A percentile compares a stretch with the other conserved stretches of the same genome.
Conservation (phyloP, 805 yeast genomes). For the Kregervanrija delftensis region DNA sequence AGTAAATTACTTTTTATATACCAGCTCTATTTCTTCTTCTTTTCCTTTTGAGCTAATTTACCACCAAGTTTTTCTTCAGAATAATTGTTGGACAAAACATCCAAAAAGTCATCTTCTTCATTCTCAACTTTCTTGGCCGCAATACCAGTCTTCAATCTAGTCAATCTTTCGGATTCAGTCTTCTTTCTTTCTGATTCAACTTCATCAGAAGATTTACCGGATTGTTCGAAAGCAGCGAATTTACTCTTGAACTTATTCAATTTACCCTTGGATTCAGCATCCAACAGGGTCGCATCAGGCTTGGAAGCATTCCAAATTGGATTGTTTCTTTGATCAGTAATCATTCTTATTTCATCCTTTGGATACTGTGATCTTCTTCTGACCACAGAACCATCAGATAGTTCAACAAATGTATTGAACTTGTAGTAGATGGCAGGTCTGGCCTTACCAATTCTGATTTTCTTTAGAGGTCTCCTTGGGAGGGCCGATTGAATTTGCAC, state of each 20-base stretch:
- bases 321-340: constrained; percentile 82
- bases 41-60: constrained; percentile 26
- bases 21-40: constrained; percentile 18
- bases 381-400: constrained; percentile 90
- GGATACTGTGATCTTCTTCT: constrained; percentile 82
- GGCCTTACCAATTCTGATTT: constrained; percentile 72
- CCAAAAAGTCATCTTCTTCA: constrained; percentile 38
- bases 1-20: constrained; percentile 3
- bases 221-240: constrained; percentile 43
- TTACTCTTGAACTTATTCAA: constrained; percentile 67
- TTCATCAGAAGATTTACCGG: constrained; percentile 28
- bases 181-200: constrained; percentile 16
- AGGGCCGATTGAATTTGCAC: constrained; percentile 22
- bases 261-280: constrained; percentile 80
- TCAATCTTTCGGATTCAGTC: constrained; percentile 24
- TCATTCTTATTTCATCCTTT: constrained; percentile 74
- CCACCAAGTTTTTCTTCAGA: constrained; percentile 32
- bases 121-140: constrained; percentile 18
- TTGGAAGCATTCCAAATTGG: constrained; percentile 86
- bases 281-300: constrained; percentile 65
- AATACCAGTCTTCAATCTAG: constrained; percentile 23
- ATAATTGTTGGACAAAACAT: constrained; percentile 44
- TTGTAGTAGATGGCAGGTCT: constrained; percentile 91
- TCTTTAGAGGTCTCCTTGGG: constrained; percentile 54
- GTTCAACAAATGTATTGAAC: constrained; percentile 82